Evolutionary conservation across 2,329 filamentous ascomycete species (phyloP).

Genomic region (Incumbomyces lentus): DNA sequence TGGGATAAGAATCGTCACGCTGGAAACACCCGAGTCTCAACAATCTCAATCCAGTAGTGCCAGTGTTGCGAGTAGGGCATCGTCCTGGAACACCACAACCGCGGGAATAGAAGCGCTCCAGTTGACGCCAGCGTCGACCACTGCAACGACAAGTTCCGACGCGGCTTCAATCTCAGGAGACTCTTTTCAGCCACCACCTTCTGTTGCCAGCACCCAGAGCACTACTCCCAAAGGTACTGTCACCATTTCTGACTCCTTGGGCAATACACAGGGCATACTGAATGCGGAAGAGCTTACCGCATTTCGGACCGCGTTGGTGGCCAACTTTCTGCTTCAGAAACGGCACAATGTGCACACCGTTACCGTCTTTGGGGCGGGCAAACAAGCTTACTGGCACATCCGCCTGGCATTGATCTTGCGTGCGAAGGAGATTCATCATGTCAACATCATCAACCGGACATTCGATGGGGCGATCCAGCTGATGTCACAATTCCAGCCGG

Average conservation of each 20-base stretch:
- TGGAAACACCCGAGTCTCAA: conserved; percentile 27
- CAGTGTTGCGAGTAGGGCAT: conserved; percentile 11
- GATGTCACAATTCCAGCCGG: conserved; percentile 43
- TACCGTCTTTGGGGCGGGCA: conserved; percentile 76
- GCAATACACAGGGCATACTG: conserved; percentile 51
- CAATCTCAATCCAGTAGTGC: conserved; percentile 1
- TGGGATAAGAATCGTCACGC: conserved; percentile 56
- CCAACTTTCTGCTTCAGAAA: conserved; percentile 50
- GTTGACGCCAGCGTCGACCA: conserved; percentile 24
- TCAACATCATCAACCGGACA: conserved; percentile 71
- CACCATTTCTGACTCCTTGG: conserved; percentile 48
- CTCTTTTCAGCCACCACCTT: conserved; percentile 22
- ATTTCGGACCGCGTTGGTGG: conserved; percentile 55
- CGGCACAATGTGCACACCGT: conserved; percentile 64
- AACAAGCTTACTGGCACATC: conserved; percentile 91
- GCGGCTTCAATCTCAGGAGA: conserved; percentile 21
- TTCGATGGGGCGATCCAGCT: conserved; percentile 37
- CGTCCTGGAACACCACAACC: conserved; percentile 27
- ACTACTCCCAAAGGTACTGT: conserved; percentile 48
- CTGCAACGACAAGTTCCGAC: conserved; percentile 15
- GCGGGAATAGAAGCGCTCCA: conserved; percentile 28
- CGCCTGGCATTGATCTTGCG: conserved; percentile 65
- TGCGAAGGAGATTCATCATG: conserved; percentile 57
- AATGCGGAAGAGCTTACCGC: conserved; percentile 60
- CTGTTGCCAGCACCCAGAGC: conserved; percentile 26